Percentiles rank a stretch among this genome's conserved stretches.
These are phyloP conservation scores for Priceomyces medius DNA, from an alignment of 805 yeast genomes.

Conservation along the genomic window DNA sequence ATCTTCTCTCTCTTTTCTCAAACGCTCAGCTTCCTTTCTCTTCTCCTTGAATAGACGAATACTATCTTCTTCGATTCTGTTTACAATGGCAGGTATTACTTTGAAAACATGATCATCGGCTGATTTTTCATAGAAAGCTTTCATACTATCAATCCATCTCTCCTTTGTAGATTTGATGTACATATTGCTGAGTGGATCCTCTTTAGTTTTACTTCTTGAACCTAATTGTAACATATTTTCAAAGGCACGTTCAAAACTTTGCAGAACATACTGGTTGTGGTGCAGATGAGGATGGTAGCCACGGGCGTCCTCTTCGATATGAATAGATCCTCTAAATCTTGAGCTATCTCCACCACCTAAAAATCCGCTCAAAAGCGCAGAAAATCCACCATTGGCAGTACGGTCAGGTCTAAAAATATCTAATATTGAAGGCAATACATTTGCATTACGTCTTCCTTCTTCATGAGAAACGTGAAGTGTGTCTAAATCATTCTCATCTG, in stretches of 20 bases:
- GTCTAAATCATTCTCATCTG: constrained; percentile 22
- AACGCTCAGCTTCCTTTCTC: constrained; percentile 25
- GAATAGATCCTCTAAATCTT: constrained; percentile 23
- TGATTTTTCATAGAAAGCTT: constrained; percentile 48
- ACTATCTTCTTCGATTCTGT: constrained; percentile 51
- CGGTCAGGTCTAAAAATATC: constrained; percentile 25
- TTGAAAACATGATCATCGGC: constrained; percentile 21
- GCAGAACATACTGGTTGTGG: constrained; percentile 5
- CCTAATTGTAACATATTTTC: constrained; percentile 19
- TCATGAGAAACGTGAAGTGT: constrained; percentile 12
- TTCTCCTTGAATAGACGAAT: constrained; percentile 31
- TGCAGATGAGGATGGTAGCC: neutral
- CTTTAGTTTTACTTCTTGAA: constrained; percentile 8
- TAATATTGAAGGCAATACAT: constrained; percentile 22
- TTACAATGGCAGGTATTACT: constrained; percentile 39
- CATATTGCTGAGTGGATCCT: constrained; percentile 20
- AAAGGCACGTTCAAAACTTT: constrained; percentile 26
- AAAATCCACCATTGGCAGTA: constrained; percentile 14
- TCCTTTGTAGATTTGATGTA: constrained; percentile 52
- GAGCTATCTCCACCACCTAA: constrained; percentile 16
- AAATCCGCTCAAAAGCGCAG: constrained; percentile 17
- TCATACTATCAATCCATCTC: constrained; percentile 65
- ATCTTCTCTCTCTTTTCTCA: constrained; percentile 29
- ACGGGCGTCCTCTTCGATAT: constrained; percentile 14
- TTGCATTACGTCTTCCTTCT: constrained; percentile 16